Evolutionary conservation across 1,284 basidiomycete genomes (phyloP).

Genomic region (Chalciporus sp.): DNA sequence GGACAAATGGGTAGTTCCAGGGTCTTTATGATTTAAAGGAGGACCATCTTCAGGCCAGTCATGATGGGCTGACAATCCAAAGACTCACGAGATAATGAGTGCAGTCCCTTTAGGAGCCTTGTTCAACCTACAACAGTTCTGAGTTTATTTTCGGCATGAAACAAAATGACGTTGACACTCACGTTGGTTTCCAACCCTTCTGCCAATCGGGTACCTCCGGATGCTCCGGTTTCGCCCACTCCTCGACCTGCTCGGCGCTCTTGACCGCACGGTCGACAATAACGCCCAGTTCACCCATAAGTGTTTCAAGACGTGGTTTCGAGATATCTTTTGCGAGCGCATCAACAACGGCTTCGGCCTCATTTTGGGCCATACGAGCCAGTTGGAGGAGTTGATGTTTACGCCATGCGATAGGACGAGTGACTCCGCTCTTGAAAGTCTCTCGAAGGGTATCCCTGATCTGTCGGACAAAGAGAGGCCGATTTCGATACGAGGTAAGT

Average conservation of each 20-base stretch:
- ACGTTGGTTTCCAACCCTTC: slow-evolving; percentile 35
- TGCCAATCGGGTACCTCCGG: slow-evolving; percentile 27
- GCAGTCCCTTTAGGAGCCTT: slow-evolving; percentile 50
- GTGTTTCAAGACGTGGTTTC: slow-evolving; percentile 30
- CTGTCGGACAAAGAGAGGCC: slow-evolving; percentile 7
- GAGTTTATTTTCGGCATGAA: too few relatives aligned
- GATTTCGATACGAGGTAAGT: neutral
- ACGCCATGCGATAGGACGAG: slow-evolving; percentile 31
- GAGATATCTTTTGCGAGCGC: slow-evolving; percentile 33
- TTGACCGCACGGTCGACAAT: slow-evolving; percentile 20
- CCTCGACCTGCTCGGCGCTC: slow-evolving; percentile 25
- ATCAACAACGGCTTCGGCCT: slow-evolving; percentile 28
- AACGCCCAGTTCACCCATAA: slow-evolving; percentile 25
- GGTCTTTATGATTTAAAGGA: slow-evolving; percentile 33
- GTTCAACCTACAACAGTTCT: slow-evolving; percentile 28
- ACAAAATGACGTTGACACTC: slow-evolving; percentile 1
- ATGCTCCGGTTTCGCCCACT: slow-evolving; percentile 29
- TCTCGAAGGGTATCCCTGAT: slow-evolving; percentile 28
- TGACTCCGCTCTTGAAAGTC: slow-evolving; percentile 29
- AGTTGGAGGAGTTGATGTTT: slow-evolving; percentile 36
- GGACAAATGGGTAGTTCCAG: slow-evolving; percentile 59
- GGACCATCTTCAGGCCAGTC: neutral
- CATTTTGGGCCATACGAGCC: slow-evolving; percentile 33
- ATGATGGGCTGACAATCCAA: neutral
- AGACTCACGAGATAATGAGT: slow-evolving; percentile 40